Conservation (phyloP, 352 stramenopile genomes). For the Aphanomyces stellatus region DNA sequence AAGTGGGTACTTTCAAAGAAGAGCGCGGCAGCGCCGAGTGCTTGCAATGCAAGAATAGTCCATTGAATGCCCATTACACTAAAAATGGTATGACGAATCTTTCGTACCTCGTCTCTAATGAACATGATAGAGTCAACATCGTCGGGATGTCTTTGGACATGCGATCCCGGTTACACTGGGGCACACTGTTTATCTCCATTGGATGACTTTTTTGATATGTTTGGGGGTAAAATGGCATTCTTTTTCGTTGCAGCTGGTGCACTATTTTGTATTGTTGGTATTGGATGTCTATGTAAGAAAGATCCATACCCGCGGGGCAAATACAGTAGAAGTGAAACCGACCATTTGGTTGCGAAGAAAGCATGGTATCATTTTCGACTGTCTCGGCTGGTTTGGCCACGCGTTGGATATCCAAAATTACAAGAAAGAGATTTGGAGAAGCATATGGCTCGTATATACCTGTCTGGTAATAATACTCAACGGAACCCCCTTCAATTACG, state of each 20-base stretch:
- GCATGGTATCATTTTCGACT: conserved; percentile 41
- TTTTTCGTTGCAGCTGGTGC: conserved; percentile 56
- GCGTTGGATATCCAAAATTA: conserved; percentile 68
- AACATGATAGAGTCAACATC: conserved; percentile 32
- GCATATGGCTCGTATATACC: conserved; percentile 74
- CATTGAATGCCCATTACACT: conserved; percentile 59
- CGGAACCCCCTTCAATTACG: conserved; percentile 50
- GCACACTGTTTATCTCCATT: conserved; percentile 64
- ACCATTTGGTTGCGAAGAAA: conserved; percentile 11
- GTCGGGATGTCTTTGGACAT: conserved; percentile 56
- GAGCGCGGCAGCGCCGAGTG: conserved; percentile 76
- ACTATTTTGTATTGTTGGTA: conserved; percentile 53
- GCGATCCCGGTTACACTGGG: conserved; percentile 66
- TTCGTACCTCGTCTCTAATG: conserved; percentile 2
- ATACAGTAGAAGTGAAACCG: neutral
- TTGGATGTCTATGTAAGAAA: conserved; percentile 37
- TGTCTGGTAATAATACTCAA: conserved; percentile 53
- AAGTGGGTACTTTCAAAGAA: conserved; percentile 56
- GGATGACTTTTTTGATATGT: conserved; percentile 64
- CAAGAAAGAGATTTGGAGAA: conserved; percentile 66
- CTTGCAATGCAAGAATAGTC: conserved; percentile 45
- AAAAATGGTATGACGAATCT: neutral
- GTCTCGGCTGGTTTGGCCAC: conserved; percentile 64
- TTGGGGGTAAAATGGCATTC: conserved; percentile 64
- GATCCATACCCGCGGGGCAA: conserved; percentile 7